Conservation (phyloP, 768 basidiomycete genomes). For the Coprinopsis sp. region DNA sequence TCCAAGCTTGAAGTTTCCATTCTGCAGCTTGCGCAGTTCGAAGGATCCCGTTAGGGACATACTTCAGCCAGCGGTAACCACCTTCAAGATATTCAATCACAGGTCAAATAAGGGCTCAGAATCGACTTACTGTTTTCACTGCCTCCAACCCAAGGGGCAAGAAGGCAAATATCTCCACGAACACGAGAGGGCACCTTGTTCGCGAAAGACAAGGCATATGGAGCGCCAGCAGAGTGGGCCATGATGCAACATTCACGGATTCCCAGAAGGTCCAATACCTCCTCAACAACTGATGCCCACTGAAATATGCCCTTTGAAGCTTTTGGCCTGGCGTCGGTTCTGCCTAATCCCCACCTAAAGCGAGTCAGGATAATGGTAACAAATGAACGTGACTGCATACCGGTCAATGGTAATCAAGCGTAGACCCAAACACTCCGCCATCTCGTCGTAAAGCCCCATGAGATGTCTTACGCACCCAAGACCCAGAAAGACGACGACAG, state of each 20-base stretch:
- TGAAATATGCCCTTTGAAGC: constrained; percentile 77
- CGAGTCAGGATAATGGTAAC: constrained; percentile 12
- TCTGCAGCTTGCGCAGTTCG: constrained; percentile 96
- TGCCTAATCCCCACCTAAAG: constrained; percentile 85
- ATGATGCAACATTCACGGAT: constrained; percentile 82
- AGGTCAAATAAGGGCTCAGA: constrained; percentile 1
- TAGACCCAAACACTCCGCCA: constrained; percentile 83
- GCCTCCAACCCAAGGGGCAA: constrained; percentile 96
- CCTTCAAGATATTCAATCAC: constrained; percentile 33
- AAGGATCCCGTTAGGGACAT: constrained; percentile 87
- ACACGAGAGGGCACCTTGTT: constrained; percentile 72
- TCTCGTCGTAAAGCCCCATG: constrained; percentile 93
- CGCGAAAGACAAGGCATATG: constrained; percentile 88
- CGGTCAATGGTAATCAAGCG: constrained; percentile 93
- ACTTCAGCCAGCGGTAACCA: constrained; percentile 95
- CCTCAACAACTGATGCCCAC: constrained; percentile 89
- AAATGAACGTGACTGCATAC: constrained; percentile 31
- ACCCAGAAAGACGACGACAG: constrained; percentile 89
- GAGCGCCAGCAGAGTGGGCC: constrained; percentile 94
- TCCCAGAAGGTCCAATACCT: constrained; percentile 77
- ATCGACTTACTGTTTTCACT: constrained; percentile 72
- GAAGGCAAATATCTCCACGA: constrained; percentile 76
- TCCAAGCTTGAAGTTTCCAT: constrained; percentile 96
- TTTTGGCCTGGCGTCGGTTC: constrained; percentile 68
- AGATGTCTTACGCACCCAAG: constrained; percentile 92